Evolutionary conservation across 257 asterid genomes (phyloP).

Genomic region (Solanum arcanum): DNA sequence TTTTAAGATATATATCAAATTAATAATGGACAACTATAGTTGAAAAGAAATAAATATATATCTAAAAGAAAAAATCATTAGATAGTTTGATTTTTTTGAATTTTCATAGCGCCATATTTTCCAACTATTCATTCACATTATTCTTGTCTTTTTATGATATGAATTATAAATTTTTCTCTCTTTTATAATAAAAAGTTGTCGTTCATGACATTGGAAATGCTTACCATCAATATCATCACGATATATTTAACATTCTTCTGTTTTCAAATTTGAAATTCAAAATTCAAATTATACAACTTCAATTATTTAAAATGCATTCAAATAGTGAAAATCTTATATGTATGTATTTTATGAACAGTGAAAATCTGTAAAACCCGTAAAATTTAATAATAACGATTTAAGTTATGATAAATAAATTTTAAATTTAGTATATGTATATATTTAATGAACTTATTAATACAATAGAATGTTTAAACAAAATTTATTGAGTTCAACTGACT

Average conservation of each 20-base stretch:
- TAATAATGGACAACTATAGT: too few relatives aligned
- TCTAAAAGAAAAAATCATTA: neutral
- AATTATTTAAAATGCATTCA: neutral
- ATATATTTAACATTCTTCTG: neutral
- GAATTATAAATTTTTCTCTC: neutral
- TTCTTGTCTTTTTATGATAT: neutral
- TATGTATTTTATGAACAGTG: too few relatives aligned
- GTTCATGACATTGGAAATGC: neutral
- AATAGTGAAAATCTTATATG: neutral
- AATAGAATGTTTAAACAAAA: fast-evolving
- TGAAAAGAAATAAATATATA: neutral
- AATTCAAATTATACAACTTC: neutral
- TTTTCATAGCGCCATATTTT: neutral
- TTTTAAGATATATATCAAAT: too few relatives aligned
- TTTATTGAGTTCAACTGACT: too few relatives aligned
- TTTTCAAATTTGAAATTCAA: neutral
- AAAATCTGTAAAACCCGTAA: too few relatives aligned
- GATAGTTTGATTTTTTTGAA: neutral
- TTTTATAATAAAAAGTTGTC: neutral
- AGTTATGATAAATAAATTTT: too few relatives aligned
- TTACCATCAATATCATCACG: neutral
- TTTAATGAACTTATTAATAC: too few relatives aligned
- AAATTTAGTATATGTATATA: too few relatives aligned
- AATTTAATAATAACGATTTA: too few relatives aligned
- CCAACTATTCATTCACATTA: neutral